Conservation (phyloP, 495 filamentous ascomycete species). For the Trichocladium uniseriatum region DNA sequence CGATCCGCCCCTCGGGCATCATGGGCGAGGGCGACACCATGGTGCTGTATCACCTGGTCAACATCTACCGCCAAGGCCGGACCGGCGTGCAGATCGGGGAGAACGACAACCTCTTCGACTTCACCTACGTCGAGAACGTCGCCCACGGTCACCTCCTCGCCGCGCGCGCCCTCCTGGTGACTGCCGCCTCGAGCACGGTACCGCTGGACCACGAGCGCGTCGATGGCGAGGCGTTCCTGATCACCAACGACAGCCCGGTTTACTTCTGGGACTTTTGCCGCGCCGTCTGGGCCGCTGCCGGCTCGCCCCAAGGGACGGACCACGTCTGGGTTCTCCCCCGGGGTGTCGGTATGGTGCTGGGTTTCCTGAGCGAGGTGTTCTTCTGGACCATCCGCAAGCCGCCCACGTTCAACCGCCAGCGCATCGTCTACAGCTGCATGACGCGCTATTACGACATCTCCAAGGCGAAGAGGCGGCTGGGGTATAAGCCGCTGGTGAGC, state of each 20-base stretch:
- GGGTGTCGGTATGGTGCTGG: slow-evolving; percentile 54
- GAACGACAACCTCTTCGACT: slow-evolving; percentile 84
- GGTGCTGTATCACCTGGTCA: slow-evolving; percentile 51
- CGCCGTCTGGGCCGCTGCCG: slow-evolving; percentile 65
- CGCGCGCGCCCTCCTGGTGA: slow-evolving; percentile 59
- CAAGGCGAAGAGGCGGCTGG: slow-evolving; percentile 73
- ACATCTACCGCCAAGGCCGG: slow-evolving; percentile 53
- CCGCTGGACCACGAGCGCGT: slow-evolving; percentile 69
- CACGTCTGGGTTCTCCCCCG: slow-evolving; percentile 62
- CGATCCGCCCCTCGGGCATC: slow-evolving; percentile 82
- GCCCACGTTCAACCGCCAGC: slow-evolving; percentile 63
- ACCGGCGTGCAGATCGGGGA: slow-evolving; percentile 76
- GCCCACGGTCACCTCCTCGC: slow-evolving; percentile 67
- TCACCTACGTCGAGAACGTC: slow-evolving; percentile 71
- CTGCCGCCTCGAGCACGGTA: slow-evolving; percentile 42
- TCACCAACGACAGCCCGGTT: slow-evolving; percentile 84
- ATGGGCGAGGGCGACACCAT: slow-evolving; percentile 82
- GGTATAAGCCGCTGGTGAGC: slow-evolving; percentile 64
- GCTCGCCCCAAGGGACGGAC: slow-evolving; percentile 51
- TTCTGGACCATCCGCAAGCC: slow-evolving; percentile 60
- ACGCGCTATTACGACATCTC: slow-evolving; percentile 74
- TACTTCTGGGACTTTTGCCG: slow-evolving; percentile 96
- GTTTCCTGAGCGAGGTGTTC: slow-evolving; percentile 58
- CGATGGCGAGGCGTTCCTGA: slow-evolving; percentile 90
- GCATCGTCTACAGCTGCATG: slow-evolving; percentile 71